A percentile compares a stretch with the other conserved stretches of the same genome.
Conservation (phyloP, 148 eudicot genomes). For the Vaccinium vitisidaea region DNA sequence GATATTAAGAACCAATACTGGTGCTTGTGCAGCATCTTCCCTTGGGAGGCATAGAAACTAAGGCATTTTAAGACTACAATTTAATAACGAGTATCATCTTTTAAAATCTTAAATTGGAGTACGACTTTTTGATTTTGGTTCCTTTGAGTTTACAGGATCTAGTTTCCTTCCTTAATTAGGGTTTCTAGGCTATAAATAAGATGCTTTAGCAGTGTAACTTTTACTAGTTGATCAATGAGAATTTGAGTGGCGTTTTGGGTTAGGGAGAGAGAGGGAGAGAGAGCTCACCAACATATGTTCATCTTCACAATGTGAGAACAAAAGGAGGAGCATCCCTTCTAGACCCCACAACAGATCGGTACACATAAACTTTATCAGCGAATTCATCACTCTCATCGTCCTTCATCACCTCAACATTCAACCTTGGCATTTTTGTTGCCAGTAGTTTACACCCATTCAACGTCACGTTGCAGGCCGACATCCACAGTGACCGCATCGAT, state of each 20-base stretch:
- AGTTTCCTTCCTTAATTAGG: not conserved
- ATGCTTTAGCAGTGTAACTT: not conserved
- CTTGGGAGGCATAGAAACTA: not conserved
- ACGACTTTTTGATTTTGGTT: not conserved
- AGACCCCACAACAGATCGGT: conserved; percentile 77
- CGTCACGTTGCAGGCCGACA: conserved; percentile 78
- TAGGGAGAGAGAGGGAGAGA: conserved; percentile 4
- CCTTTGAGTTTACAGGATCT: not conserved
- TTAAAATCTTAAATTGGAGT: no score
- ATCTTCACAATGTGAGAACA: conserved; percentile 60
- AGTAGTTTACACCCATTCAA: conserved; percentile 53
- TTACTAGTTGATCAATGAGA: not conserved
- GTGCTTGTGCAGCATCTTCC: not conserved
- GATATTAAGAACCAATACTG: not conserved
- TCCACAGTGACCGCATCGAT: conserved; percentile 86
- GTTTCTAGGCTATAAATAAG: not conserved
- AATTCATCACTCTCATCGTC: conserved; percentile 55
- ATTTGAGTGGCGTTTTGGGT: not conserved
- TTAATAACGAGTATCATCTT: not conserved
- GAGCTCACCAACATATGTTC: conserved; percentile 27
- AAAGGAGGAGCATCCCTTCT: conserved; percentile 80
- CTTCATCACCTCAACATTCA: conserved; percentile 88
- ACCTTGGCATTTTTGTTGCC: conserved; percentile 68
- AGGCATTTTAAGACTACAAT: not conserved
- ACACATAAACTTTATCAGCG: conserved; percentile 73